Evolutionary conservation across 2,329 filamentous ascomycete genomes (phyloP).

Genomic region (Hymenoscyphus linearis): DNA sequence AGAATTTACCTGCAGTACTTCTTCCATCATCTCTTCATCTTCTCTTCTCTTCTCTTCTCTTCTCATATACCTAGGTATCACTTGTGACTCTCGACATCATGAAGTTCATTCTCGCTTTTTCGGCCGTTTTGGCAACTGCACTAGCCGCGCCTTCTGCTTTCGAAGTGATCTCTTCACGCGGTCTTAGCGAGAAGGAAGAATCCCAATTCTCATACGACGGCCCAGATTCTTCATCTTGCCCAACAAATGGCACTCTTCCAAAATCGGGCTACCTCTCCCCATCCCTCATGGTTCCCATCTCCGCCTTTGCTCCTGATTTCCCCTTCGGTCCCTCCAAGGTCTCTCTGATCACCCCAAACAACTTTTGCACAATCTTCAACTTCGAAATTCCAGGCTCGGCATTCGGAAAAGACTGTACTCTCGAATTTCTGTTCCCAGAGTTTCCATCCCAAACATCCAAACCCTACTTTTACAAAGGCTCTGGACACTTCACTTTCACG

Average conservation of each 20-base stretch:
- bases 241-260: slow-evolving; percentile 10
- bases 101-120: slow-evolving; percentile 2
- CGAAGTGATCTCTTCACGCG: slow-evolving; percentile 2
- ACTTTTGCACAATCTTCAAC: slow-evolving; percentile 21
- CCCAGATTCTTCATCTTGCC: slow-evolving; percentile 1
- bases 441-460: neutral
- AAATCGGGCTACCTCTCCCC: slow-evolving; percentile 4
- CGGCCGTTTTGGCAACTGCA: neutral
- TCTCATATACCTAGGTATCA: neutral
- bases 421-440: slow-evolving; percentile 17
- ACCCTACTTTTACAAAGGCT: slow-evolving; percentile 6
- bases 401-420: slow-evolving; percentile 14
- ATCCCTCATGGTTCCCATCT: slow-evolving; percentile 13
- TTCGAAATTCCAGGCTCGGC: slow-evolving; percentile 13
- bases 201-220: neutral
- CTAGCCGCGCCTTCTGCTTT: neutral
- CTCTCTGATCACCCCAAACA: slow-evolving; percentile 14
- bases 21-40: neutral
- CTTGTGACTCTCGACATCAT: neutral
- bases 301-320: slow-evolving; percentile 1
- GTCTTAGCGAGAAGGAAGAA: neutral
- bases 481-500: slow-evolving; percentile 18
- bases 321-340: slow-evolving; percentile 10
- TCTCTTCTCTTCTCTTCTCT: neutral
- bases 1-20: no score